Evolutionary conservation across 768 basidiomycete species (phyloP).

Genomic region (Cystoderma amianthinum): DNA sequence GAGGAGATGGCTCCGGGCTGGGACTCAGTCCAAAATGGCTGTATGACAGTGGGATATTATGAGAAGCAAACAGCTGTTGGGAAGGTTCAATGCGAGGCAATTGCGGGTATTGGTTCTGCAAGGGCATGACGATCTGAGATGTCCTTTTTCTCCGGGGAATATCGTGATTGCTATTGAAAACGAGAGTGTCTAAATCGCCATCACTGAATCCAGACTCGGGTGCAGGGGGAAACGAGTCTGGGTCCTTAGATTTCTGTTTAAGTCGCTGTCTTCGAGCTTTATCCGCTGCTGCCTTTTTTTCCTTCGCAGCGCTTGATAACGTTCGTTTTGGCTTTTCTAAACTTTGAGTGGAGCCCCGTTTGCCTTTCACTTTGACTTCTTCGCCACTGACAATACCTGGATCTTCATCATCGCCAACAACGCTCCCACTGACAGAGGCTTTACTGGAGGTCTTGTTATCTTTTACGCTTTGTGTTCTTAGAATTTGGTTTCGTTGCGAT

Average conservation of each 20-base stretch:
- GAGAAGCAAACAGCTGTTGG: not conserved
- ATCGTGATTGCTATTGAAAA: not conserved
- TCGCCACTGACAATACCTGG: slow-evolving; percentile 11
- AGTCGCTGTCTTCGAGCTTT: slow-evolving; percentile 12
- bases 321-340: slow-evolving; percentile 18
- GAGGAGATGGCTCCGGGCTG: slow-evolving; percentile 11
- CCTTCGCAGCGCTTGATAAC: slow-evolving; percentile 10
- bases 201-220: not conserved
- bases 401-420: slow-evolving; percentile 13
- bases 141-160: too few species aligned
- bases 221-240: not conserved
- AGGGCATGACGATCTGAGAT: not conserved
- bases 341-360: slow-evolving; percentile 5
- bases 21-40: not conserved
- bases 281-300: slow-evolving; percentile 18
- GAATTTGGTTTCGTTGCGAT: slow-evolving; percentile 28
- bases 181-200: not conserved
- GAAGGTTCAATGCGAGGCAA: not conserved
- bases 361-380: slow-evolving; percentile 13
- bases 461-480: slow-evolving; percentile 22
- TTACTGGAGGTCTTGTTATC: slow-evolving; percentile 14
- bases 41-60: not conserved
- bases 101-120: slow-evolving; percentile 9
- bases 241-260: slow-evolving; percentile 14
- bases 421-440: slow-evolving; percentile 8